These are phyloP conservation scores for Amyloporia xantha DNA, from an alignment of 768 basidiomycete genomes.

Conservation along the genomic window DNA sequence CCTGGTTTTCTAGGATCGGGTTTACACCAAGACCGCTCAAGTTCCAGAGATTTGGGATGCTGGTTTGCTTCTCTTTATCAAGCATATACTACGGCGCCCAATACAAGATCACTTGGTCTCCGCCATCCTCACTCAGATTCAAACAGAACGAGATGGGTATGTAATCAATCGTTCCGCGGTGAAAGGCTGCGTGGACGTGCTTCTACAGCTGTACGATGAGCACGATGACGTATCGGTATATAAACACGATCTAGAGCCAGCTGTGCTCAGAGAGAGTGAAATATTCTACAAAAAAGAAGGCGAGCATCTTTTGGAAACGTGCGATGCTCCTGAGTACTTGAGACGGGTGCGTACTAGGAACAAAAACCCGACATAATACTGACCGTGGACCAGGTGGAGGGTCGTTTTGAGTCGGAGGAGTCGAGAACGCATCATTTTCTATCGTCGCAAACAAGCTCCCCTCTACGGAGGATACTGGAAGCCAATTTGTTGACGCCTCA, in stretches of 20 bases:
- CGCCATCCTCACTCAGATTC: constrained; percentile 83
- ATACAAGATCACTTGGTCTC: constrained; percentile 79
- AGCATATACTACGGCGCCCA: constrained; percentile 70
- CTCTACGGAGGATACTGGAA: constrained; percentile 72
- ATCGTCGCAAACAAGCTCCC: constrained; percentile 59
- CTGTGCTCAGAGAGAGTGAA: constrained; percentile 70
- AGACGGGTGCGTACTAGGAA: constrained; percentile 47
- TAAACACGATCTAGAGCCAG: constrained; percentile 77
- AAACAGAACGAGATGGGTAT: constrained; percentile 87
- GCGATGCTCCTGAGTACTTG: constrained; percentile 80
- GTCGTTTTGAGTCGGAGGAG: constrained; percentile 76
- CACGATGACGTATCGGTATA: constrained; percentile 54
- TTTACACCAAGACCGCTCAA: constrained; percentile 66
- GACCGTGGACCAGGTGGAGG: constrained; percentile 56
- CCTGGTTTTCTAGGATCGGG: constrained; percentile 76
- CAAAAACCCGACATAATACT: constrained; percentile 1
- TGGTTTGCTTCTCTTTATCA: constrained; percentile 77
- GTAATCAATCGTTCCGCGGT: constrained; percentile 88
- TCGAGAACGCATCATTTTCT: constrained; percentile 84
- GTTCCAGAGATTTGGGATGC: constrained; percentile 79
- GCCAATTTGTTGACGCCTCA: constrained; percentile 73
- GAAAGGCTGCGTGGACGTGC: constrained; percentile 82
- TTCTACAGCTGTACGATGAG: constrained; percentile 58
- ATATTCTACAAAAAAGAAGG: constrained; percentile 78
- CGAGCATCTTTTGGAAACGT: constrained; percentile 57